Percentiles rank a stretch among this genome's conserved stretches.
Conservation (phyloP, 257 asterid species). For the Apocynum venetum region DNA sequence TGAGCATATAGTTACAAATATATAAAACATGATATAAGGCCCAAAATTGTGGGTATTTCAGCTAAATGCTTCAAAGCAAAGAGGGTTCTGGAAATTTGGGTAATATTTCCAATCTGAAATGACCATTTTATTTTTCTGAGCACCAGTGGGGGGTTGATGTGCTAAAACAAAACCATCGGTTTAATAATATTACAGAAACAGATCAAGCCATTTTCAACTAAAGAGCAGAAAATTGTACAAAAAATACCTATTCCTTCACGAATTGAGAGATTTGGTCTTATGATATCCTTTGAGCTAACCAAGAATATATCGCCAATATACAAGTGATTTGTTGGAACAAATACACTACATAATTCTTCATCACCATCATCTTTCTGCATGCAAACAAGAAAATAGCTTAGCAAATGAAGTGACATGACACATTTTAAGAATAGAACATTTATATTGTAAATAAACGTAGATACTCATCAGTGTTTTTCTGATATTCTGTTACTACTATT, state of each 20-base stretch:
- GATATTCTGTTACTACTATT: neutral
- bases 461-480: neutral
- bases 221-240: neutral
- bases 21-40: neutral
- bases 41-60: neutral
- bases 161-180: neutral
- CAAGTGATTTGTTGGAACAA: constrained; percentile 87
- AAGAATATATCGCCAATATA: constrained; percentile 75
- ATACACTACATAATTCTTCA: constrained; percentile 84
- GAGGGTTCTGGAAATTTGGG: neutral
- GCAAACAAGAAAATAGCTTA: constrained; percentile 14
- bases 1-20: neutral
- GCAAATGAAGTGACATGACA: too few relatives aligned
- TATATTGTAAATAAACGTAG: neutral
- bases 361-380: constrained; percentile 78
- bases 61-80: neutral
- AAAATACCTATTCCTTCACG: constrained; percentile 89
- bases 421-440: neutral
- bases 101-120: neutral
- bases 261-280: constrained; percentile 75
- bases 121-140: neutral
- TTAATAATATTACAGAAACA: neutral
- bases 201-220: neutral
- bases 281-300: constrained; percentile 69
- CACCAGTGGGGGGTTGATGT: neutral